A percentile compares a stretch with the other conserved stretches of the same genome.
phyloP scores from a whole-genome alignment of 2,329 filamentous ascomycete genomes.

The Aspergillus flavus region DNA sequence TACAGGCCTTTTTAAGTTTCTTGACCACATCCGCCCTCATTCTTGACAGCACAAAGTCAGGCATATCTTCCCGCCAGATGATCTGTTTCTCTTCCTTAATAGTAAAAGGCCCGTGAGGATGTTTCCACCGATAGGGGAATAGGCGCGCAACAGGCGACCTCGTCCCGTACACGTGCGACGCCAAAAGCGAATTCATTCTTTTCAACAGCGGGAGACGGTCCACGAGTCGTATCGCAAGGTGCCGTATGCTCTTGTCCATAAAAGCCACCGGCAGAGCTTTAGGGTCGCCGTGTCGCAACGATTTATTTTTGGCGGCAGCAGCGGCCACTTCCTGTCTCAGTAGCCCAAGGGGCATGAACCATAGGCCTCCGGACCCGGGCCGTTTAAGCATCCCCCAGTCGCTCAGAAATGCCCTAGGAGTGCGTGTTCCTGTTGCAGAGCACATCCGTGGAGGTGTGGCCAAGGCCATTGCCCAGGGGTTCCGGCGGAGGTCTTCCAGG shows the following conservation, averaged over 20 bases:
- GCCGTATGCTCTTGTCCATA: slow-evolving; percentile 9
- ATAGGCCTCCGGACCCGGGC: slow-evolving; percentile 27
- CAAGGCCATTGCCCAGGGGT: slow-evolving; percentile 45
- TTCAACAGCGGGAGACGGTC: slow-evolving; percentile 31
- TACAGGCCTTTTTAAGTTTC: slow-evolving; percentile 38
- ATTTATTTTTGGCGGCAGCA: neutral
- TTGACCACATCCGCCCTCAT: slow-evolving; percentile 41
- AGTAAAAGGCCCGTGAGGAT: slow-evolving; percentile 32
- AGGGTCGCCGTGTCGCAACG: neutral
- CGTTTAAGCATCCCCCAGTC: slow-evolving; percentile 40
- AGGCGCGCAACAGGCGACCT: slow-evolving; percentile 22
- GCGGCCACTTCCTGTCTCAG: slow-evolving; percentile 34
- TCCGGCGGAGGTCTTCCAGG: slow-evolving; percentile 33
- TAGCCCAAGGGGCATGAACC: slow-evolving; percentile 37
- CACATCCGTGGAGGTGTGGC: slow-evolving; percentile 42
- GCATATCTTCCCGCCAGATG: slow-evolving; percentile 53
- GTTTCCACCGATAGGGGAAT: slow-evolving; percentile 41
- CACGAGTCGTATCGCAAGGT: slow-evolving; percentile 31
- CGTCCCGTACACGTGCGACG: slow-evolving; percentile 11
- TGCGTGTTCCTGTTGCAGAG: slow-evolving; percentile 31
- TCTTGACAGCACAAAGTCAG: slow-evolving; percentile 41
- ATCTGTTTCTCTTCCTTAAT: slow-evolving; percentile 31
- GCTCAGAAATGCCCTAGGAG: slow-evolving; percentile 37
- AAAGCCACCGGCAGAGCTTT: neutral
- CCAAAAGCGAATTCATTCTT: slow-evolving; percentile 20